Evolutionary conservation across 2,329 filamentous ascomycete species (phyloP).

Genomic region (Leptoxyphium fumago): DNA sequence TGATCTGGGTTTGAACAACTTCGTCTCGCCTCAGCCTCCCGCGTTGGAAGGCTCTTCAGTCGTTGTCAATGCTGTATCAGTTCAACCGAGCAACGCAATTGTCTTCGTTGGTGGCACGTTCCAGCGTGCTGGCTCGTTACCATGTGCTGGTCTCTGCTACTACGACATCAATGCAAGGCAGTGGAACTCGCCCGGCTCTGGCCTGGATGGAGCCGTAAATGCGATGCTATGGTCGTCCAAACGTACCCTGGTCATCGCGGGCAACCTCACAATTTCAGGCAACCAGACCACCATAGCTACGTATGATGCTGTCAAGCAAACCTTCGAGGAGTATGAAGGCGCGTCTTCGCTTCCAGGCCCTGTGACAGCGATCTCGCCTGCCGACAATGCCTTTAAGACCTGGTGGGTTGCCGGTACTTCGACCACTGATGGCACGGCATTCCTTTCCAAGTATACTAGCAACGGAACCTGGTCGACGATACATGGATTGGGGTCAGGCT

Average conservation of each 20-base stretch:
- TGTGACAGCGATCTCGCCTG: conserved; percentile 60
- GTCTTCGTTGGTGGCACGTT: conserved; percentile 83
- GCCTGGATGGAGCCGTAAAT: conserved; percentile 54
- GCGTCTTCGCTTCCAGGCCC: conserved; percentile 61
- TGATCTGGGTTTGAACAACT: conserved; percentile 51
- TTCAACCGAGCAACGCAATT: conserved; percentile 54
- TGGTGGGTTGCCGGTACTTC: conserved; percentile 64
- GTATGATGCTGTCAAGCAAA: conserved; percentile 53
- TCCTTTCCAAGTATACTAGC: conserved; percentile 63
- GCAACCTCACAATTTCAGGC: conserved; percentile 55
- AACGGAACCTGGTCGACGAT: conserved; percentile 52
- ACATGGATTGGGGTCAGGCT: conserved; percentile 49
- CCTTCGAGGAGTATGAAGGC: conserved; percentile 50
- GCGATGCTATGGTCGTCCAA: conserved; percentile 62
- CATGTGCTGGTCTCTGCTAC: conserved; percentile 68
- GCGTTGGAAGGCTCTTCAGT: conserved; percentile 54
- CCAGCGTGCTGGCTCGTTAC: conserved; percentile 64
- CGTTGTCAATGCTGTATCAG: conserved; percentile 61
- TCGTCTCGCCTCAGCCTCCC: conserved; percentile 55
- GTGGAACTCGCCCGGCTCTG: conserved; percentile 67
- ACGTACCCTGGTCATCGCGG: conserved; percentile 60
- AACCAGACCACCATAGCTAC: conserved; percentile 53
- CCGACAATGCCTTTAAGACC: conserved; percentile 54
- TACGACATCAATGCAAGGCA: conserved; percentile 56
- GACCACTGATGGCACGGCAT: conserved; percentile 51